Evolutionary conservation across 2,329 filamentous ascomycete species (phyloP), one percentile per base, ranked within the genome.

Genomic region (Monosporascus sp.): DNA sequence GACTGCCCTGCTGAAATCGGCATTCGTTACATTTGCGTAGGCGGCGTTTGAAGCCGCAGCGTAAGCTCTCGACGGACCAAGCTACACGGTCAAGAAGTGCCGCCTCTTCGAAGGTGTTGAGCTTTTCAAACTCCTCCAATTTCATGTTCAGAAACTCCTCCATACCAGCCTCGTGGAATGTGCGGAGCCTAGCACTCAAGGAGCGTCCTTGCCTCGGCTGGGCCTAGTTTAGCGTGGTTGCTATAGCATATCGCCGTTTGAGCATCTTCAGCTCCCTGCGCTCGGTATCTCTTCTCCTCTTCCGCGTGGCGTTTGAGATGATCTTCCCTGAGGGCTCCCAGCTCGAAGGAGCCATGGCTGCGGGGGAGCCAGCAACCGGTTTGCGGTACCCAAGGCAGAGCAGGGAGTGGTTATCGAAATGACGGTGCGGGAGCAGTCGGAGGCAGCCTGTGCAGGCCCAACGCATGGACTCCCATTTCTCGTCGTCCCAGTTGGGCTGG

Each of bases 331-430:
- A 31, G 27, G 27, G 27, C 9, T 31, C 27, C 27, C 27, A 11
- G 27, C 27, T 31, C 9, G 27, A 31, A 31, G 27, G 27, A 11
- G 27, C 6, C 9, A 31, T 1, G 27, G 9, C 27, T 14, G 51
- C 52, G 2, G 51, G 37, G 5, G 51, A 50, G 6, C 39, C 47
- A 11, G 47, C 47, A 3, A 18, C 15, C 9, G 54, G 54, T 27
- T 58, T 58, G 48, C 56, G 52, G 27, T 54, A 56, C 3, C 35
- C 49, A 3, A 56, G 50, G 17, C 54, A 47, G 31, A 58, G 24
- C 8, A 58, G 49, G 7, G 54, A 56, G 31, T 56, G 54, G 25
- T 58, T 56, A 7, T 58, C 56, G 27, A 58, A 58, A 3, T 24
- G 18, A 8, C 37, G 20, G 47, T 55, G 54, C 6, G n/a, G 38